These are phyloP conservation scores for Cladophialophora exuberans DNA, from an alignment of 2,329 filamentous ascomycete genomes.

Conservation along the genomic window DNA sequence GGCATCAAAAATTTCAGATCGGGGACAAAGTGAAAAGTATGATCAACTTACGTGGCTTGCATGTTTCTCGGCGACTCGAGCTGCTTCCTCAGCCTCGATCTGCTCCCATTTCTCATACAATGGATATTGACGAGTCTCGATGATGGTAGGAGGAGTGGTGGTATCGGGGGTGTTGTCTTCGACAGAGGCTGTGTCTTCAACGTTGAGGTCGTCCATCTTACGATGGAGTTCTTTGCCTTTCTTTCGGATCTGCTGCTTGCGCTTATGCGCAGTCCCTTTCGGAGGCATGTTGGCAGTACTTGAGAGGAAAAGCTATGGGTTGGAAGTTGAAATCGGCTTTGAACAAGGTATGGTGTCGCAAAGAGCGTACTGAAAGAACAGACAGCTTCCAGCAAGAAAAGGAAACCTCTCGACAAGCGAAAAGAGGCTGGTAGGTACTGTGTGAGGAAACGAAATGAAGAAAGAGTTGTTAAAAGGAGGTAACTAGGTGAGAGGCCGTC, in stretches of 20 bases:
- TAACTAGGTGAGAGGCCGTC: too few relatives aligned
- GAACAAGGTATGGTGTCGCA: too few relatives aligned
- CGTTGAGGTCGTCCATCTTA: neutral
- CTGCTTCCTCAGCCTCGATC: constrained; percentile 5
- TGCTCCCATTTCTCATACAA: constrained; percentile 12
- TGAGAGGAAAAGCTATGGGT: too few relatives aligned
- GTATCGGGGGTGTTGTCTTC: neutral
- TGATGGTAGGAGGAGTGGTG: neutral
- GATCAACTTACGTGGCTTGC: neutral
- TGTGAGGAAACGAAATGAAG: too few relatives aligned
- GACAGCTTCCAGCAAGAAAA: too few relatives aligned
- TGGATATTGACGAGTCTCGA: constrained; percentile 5
- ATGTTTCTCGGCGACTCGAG: neutral
- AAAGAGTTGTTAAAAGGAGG: too few relatives aligned
- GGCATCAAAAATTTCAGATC: too few relatives aligned
- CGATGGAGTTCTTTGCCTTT: neutral
- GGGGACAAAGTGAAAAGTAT: neutral
- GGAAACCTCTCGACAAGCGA: too few relatives aligned
- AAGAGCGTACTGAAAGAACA: too few relatives aligned
- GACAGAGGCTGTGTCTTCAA: neutral
- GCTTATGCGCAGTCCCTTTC: neutral
- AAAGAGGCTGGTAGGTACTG: too few relatives aligned
- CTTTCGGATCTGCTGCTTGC: neutral
- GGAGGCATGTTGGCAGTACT: neutral
- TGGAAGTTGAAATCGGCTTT: neutral